A percentile compares a stretch with the other conserved stretches of the same genome.
These are phyloP conservation scores for Saitozyma podzolica DNA, from an alignment of 768 basidiomycete genomes.

Conservation along the genomic window DNA sequence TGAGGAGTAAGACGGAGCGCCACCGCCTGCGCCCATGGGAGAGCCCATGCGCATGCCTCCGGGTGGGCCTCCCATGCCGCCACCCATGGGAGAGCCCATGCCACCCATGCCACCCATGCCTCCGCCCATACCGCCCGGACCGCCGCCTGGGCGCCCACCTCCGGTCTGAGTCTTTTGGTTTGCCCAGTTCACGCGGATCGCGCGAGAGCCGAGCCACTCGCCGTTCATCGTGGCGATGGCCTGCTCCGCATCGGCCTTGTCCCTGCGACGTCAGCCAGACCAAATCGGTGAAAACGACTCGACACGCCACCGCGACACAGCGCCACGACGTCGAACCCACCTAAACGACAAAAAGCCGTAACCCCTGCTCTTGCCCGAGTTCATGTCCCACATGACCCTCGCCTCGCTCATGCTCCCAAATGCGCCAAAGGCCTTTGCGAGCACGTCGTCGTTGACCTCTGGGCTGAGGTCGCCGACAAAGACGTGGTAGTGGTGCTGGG, in stretches of 20 bases:
- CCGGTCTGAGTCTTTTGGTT: conserved; percentile 91
- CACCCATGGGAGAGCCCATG: conserved; percentile 56
- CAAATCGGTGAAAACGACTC: no score
- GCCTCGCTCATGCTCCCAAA: conserved; percentile 97
- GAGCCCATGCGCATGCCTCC: conserved; percentile 6
- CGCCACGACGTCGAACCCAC: conserved; percentile 24
- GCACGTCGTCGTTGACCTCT: conserved; percentile 96
- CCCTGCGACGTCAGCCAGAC: conserved; percentile 55
- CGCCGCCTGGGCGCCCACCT: conserved; percentile 22
- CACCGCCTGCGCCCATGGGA: not conserved
- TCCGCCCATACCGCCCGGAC: conserved; percentile 26
- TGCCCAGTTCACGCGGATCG: conserved; percentile 99
- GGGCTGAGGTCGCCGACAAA: conserved; percentile 99
- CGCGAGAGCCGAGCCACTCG: conserved; percentile 96
- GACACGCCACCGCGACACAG: conserved; percentile 8
- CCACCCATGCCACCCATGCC: conserved; percentile 25
- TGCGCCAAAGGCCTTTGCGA: conserved; percentile 93
- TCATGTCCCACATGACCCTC: conserved; percentile 99
- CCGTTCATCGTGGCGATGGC: conserved; percentile 99
- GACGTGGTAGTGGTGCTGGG: conserved; percentile 94
- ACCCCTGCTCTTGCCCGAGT: conserved; percentile 95
- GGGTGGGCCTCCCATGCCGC: conserved; percentile 3
- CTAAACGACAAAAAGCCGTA: conserved; percentile 97
- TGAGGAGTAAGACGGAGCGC: conserved; percentile 54
- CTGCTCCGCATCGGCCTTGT: conserved; percentile 98